Evolutionary conservation across 352 stramenopile species (phyloP).

Genomic region (Pythium monospermum): DNA sequence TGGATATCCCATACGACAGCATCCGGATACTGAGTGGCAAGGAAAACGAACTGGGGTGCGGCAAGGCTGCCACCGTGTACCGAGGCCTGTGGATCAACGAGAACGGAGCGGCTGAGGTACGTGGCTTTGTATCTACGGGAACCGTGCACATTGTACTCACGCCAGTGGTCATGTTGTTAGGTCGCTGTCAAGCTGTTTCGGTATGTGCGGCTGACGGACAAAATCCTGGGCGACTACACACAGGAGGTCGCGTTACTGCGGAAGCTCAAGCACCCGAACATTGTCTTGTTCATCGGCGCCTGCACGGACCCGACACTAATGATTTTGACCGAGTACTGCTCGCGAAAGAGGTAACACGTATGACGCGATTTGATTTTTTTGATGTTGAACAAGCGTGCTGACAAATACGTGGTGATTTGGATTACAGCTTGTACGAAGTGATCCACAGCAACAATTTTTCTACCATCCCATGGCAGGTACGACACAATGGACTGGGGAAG

Average conservation of each 20-base stretch:
- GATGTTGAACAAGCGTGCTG: neutral
- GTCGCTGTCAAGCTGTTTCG: conserved; percentile 85
- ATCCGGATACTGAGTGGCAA: conserved; percentile 84
- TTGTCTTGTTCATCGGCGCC: conserved; percentile 88
- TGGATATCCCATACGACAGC: conserved; percentile 85
- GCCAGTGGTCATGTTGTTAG: conserved; percentile 15
- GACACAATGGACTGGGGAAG: too few species aligned
- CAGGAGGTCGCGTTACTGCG: conserved; percentile 81
- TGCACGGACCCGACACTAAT: conserved; percentile 87
- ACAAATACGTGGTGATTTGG: neutral
- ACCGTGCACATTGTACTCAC: neutral
- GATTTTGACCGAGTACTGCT: conserved; percentile 89
- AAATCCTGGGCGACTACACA: conserved; percentile 82
- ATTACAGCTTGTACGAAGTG: conserved; percentile 77
- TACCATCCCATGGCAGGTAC: conserved; percentile 87
- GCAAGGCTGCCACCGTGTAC: conserved; percentile 85
- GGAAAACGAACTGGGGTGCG: conserved; percentile 83
- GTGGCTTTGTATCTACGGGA: neutral
- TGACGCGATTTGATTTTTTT: neutral
- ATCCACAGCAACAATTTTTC: conserved; percentile 87
- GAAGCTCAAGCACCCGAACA: conserved; percentile 88
- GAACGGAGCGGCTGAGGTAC: conserved; percentile 72
- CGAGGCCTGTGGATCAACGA: conserved; percentile 83
- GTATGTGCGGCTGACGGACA: conserved; percentile 85
- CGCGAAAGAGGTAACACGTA: conserved; percentile 65